Evolutionary conservation across 148 eudicot genomes (phyloP).

Genomic region (Rhododendron simsii): DNA sequence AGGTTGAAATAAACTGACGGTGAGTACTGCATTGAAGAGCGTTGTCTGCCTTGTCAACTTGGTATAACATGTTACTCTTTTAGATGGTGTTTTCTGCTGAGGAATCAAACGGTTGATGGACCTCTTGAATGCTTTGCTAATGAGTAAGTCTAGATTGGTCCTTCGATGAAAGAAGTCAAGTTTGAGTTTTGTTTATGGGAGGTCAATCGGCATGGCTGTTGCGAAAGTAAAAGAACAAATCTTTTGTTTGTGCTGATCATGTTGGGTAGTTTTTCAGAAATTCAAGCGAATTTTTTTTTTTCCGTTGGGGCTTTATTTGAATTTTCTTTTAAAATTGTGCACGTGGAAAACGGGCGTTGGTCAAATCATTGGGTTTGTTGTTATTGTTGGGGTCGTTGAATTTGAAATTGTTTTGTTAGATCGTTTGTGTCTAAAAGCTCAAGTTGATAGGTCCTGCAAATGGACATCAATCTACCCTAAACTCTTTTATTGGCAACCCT

Average conservation of each 20-base stretch:
- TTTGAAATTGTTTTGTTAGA: not conserved
- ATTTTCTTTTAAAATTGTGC: not conserved
- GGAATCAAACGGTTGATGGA: not conserved
- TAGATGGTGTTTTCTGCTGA: not conserved
- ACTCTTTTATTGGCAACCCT: not conserved
- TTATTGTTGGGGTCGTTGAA: not conserved
- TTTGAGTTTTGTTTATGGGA: not conserved
- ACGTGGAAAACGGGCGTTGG: not conserved
- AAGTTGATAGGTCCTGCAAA: not conserved
- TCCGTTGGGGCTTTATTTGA: no score
- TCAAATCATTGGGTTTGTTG: not conserved
- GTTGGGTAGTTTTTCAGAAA: not conserved
- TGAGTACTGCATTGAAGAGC: not conserved
- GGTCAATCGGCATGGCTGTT: not conserved
- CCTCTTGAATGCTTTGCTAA: not conserved
- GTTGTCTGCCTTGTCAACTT: conserved; percentile 1
- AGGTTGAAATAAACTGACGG: not conserved
- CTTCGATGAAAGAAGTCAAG: not conserved
- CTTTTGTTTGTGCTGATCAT: not conserved
- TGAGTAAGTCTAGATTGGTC: not conserved
- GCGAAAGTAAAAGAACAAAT: not conserved
- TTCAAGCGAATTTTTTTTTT: not conserved
- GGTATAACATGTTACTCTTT: not conserved
- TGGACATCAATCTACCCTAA: not conserved
- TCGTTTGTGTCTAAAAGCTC: not conserved